Conservation (phyloP, 1,139 yeast species). For the Blastobotrys capitulatus region DNA sequence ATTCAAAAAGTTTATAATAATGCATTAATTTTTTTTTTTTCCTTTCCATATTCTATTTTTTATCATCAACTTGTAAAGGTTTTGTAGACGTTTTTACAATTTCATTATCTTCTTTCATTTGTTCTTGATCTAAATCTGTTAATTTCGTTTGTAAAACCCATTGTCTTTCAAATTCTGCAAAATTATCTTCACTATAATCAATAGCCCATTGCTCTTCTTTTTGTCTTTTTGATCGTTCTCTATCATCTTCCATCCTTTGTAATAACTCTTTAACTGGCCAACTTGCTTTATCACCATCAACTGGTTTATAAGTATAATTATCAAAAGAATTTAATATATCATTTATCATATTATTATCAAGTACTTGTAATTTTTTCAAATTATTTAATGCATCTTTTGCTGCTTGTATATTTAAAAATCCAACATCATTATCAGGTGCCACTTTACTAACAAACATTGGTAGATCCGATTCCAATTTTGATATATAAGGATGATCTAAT, state of each 20-base stretch:
- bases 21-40: neutral
- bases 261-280: constrained; percentile 47
- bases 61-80: neutral
- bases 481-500: constrained; percentile 14
- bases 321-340: neutral
- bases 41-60: neutral
- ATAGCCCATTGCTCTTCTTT: constrained; percentile 75
- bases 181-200: constrained; percentile 41
- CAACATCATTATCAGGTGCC: constrained; percentile 34
- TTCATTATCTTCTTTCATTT: constrained; percentile 50
- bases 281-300: neutral
- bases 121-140: constrained; percentile 45
- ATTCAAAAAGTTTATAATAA: neutral
- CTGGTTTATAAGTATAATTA: neutral
- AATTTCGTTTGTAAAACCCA: constrained; percentile 48
- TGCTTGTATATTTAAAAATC: neutral
- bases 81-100: constrained; percentile 32
- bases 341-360: neutral
- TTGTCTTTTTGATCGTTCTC: constrained; percentile 75
- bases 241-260: constrained; percentile 78
- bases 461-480: constrained; percentile 42
- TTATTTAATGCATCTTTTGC: neutral
- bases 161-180: constrained; percentile 52
- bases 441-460: constrained; percentile 39
- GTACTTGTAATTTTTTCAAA: neutral